Conservation (phyloP, 495 filamentous ascomycete species). For the Halenospora varia region DNA sequence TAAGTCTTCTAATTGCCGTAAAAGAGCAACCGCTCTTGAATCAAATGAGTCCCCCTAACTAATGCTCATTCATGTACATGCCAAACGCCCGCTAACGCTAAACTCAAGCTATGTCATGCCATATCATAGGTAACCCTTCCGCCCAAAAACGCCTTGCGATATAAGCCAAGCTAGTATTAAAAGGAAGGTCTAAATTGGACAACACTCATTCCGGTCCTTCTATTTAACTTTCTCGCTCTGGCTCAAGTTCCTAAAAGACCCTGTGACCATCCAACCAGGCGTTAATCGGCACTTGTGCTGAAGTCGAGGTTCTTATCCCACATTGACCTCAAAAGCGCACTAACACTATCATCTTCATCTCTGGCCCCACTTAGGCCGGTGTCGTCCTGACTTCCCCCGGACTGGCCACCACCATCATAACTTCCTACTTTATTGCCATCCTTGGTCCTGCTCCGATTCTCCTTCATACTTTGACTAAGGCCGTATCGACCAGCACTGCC, state of each 20-base stretch:
- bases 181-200: neutral
- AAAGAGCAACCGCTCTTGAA: no score
- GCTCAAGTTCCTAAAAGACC: no score
- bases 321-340: constrained; percentile 43
- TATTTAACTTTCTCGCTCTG: no score
- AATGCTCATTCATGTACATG: no score
- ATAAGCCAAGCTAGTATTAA: neutral
- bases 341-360: constrained; percentile 39
- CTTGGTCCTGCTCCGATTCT: constrained; percentile 17
- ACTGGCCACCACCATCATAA: constrained; percentile 27
- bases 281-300: constrained; percentile 45
- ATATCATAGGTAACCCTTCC: no score
- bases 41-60: no score
- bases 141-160: constrained; percentile 14
- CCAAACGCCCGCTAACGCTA: no score
- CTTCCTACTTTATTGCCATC: constrained; percentile 13
- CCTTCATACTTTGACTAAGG: constrained; percentile 36
- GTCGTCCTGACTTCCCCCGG: constrained; percentile 28
- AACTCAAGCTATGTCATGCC: no score
- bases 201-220: neutral
- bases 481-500: constrained; percentile 28
- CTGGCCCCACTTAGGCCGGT: constrained; percentile 35
- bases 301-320: constrained; percentile 53
- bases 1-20: no score
- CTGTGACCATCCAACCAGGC: no score